Conservation (phyloP, 1,284 basidiomycete species). For the Neonothopanus nambi region DNA sequence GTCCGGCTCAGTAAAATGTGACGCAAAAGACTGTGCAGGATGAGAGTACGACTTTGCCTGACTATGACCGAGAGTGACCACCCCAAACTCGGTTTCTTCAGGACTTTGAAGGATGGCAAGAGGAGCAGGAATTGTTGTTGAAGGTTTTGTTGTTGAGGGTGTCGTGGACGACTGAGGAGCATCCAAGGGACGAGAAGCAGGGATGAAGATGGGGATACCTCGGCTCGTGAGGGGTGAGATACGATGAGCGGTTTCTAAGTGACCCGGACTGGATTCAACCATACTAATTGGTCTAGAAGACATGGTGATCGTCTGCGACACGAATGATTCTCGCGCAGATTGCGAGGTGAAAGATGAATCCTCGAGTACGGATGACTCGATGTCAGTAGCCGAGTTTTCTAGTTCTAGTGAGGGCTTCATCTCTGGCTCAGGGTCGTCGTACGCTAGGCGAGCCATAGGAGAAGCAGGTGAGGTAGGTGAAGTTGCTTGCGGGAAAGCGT, state of each 20-base stretch:
- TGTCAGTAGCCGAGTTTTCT: too few species aligned
- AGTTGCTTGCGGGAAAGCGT: too few species aligned
- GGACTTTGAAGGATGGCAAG: constrained; percentile 5
- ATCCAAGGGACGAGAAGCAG: neutral
- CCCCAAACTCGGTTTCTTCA: constrained; percentile 29
- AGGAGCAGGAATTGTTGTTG: too few species aligned
- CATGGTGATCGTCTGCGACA: neutral
- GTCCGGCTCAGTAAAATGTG: constrained; percentile 18
- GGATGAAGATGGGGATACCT: constrained; percentile 35
- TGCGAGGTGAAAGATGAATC: too few species aligned
- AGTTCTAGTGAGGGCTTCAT: too few species aligned
- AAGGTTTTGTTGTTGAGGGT: neutral
- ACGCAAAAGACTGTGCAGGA: constrained; percentile 5
- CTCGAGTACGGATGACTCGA: too few species aligned
- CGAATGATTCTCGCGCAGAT: neutral
- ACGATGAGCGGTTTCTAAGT: constrained; percentile 35
- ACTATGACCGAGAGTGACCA: constrained; percentile 27
- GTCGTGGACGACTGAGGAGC: neutral
- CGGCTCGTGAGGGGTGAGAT: constrained; percentile 35
- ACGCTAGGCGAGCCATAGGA: too few species aligned
- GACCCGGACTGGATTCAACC: constrained; percentile 35
- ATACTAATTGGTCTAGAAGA: constrained; percentile 35
- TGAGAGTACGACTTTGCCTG: constrained; percentile 22
- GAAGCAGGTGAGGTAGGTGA: too few species aligned
- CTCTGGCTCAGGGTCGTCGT: neutral